A percentile compares a stretch with the other conserved stretches of the same genome.
Evolutionary conservation across 2,329 filamentous ascomycete species (phyloP).

Genomic region (Amylocarpus encephaloides): DNA sequence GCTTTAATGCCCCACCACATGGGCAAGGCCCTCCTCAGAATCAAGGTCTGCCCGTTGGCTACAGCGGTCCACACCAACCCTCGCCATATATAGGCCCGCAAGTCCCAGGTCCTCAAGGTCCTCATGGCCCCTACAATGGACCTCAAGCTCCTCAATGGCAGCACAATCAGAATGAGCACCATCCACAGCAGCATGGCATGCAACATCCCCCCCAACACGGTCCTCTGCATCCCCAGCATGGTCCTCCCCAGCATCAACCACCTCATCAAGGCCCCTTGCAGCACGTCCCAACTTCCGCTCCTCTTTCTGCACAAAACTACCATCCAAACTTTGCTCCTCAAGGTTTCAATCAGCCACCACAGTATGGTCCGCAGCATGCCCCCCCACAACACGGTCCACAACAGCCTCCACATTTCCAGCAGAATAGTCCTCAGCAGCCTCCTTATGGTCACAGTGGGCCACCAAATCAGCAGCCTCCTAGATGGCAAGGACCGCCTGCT

Average conservation of each 20-base stretch:
- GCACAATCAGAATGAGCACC: slow-evolving; percentile 15
- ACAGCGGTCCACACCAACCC: slow-evolving; percentile 26
- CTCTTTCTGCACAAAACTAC: slow-evolving; percentile 48
- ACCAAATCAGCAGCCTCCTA: slow-evolving; percentile 30
- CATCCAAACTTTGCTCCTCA: slow-evolving; percentile 55
- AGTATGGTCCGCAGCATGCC: slow-evolving; percentile 33
- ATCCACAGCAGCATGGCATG: slow-evolving; percentile 12
- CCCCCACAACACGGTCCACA: slow-evolving; percentile 25
- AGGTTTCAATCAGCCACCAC: slow-evolving; percentile 40
- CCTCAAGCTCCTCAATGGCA: slow-evolving; percentile 27
- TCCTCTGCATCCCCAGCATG: slow-evolving; percentile 3
- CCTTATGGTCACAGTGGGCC: slow-evolving; percentile 33
- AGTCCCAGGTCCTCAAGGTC: slow-evolving; percentile 24
- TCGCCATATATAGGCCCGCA: slow-evolving; percentile 32
- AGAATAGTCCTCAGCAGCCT: slow-evolving; percentile 24
- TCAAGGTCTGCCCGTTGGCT: slow-evolving; percentile 23
- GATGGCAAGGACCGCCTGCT: slow-evolving; percentile 14
- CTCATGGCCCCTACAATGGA: slow-evolving; percentile 12
- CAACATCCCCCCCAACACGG: slow-evolving; percentile 10
- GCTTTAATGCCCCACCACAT: slow-evolving; percentile 22
- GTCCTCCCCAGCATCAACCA: slow-evolving; percentile 23
- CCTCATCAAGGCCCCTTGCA: slow-evolving; percentile 30
- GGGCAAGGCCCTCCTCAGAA: slow-evolving; percentile 14
- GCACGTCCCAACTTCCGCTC: slow-evolving; percentile 33
- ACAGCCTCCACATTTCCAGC: slow-evolving; percentile 26